Evolutionary conservation across 2,329 filamentous ascomycete species (phyloP).

Genomic region (Xylariaceae sp.): DNA sequence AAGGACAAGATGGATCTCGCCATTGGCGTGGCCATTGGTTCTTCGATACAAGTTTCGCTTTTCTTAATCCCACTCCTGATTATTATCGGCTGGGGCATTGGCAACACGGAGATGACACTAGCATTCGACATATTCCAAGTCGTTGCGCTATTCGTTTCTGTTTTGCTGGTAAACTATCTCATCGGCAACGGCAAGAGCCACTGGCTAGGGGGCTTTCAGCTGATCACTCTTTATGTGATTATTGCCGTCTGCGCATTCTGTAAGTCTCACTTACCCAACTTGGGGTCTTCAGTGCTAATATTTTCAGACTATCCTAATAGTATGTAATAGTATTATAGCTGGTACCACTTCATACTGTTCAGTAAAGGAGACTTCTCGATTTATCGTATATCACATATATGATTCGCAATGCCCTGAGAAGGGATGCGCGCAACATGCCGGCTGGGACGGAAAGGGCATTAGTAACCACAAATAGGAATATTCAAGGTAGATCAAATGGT

Average conservation of each 20-base stretch:
- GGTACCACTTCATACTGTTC: too few relatives aligned
- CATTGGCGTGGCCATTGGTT: slow-evolving; percentile 76
- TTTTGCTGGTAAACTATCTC: slow-evolving; percentile 80
- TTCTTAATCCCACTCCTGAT: slow-evolving; percentile 76
- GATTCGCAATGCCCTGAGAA: too few relatives aligned
- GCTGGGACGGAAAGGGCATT: too few relatives aligned
- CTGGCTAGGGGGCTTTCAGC: slow-evolving; percentile 72
- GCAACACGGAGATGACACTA: slow-evolving; percentile 68
- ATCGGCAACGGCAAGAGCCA: slow-evolving; percentile 80
- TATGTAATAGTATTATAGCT: too few relatives aligned
- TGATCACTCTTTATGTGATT: slow-evolving; percentile 76
- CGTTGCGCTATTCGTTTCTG: slow-evolving; percentile 76
- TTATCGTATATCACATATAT: too few relatives aligned
- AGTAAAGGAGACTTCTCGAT: too few relatives aligned
- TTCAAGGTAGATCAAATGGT: too few relatives aligned
- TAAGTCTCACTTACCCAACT: slow-evolving; percentile 36
- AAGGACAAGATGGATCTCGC: slow-evolving; percentile 86
- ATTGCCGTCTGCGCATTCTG: slow-evolving; percentile 67
- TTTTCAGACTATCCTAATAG: slow-evolving; percentile 17
- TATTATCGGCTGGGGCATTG: slow-evolving; percentile 74
- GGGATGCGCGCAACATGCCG: too few relatives aligned
- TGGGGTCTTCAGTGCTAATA: slow-evolving; percentile 2
- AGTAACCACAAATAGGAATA: too few relatives aligned
- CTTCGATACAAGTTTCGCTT: slow-evolving; percentile 75
- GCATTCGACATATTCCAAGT: slow-evolving; percentile 89